phyloP scores from a whole-genome alignment of 345 rosid species.

The Acer yangbiense region DNA sequence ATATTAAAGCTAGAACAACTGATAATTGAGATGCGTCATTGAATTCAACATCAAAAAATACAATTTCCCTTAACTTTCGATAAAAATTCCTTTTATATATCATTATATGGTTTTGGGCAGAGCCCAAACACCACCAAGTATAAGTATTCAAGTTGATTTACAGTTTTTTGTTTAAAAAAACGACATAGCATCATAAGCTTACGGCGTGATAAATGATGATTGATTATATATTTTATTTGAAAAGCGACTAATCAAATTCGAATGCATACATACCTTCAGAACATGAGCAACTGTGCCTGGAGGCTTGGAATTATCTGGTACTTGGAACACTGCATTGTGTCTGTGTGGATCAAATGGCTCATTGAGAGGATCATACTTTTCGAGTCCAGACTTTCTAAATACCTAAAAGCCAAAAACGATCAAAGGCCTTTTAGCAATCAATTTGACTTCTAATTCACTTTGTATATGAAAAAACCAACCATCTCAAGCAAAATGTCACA shows the following conservation, averaged over 20 bases:
- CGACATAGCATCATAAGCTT: background rate
- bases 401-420: conserved; percentile 45
- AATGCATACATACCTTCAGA: conserved; percentile 68
- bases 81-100: background rate
- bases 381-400: conserved; percentile 70
- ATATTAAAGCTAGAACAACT: background rate
- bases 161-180: no score
- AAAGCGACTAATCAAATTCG: background rate
- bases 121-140: background rate
- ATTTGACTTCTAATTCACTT: background rate
- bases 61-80: background rate
- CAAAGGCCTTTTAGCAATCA: conserved; percentile 11
- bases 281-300: conserved; percentile 80
- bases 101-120: background rate
- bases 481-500: background rate
- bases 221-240: background rate
- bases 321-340: conserved; percentile 81
- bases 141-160: background rate
- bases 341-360: conserved; percentile 91
- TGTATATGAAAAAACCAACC: background rate
- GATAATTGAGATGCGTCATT: background rate
- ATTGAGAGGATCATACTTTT: conserved; percentile 70
- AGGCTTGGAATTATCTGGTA: conserved; percentile 84
- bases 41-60: background rate
- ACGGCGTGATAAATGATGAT: background rate